Evolutionary conservation across 176 grass and related monocot genomes (phyloP).

Genomic region (Dactylis glomerata): DNA sequence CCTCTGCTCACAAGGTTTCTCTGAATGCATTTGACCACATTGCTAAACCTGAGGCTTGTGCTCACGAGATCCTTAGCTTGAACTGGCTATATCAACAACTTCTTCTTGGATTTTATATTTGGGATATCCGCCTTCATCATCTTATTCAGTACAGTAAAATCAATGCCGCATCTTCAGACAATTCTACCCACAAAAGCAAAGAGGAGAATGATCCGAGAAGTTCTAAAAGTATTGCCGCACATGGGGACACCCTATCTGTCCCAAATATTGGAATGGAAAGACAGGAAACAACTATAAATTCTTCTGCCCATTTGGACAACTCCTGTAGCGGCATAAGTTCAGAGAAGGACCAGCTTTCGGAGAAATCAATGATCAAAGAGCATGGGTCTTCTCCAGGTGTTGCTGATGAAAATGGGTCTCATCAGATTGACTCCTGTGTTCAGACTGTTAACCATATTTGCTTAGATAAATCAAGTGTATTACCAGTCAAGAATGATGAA

Average conservation of each 20-base stretch:
- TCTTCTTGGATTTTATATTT: conserved; percentile 73
- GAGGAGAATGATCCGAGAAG: conserved; percentile 17
- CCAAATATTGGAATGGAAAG: conserved; percentile 18
- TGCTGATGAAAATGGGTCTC: conserved; percentile 11
- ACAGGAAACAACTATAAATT: conserved; percentile 9
- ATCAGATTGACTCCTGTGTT: background rate
- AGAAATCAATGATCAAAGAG: conserved; percentile 33
- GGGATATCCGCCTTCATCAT: conserved; percentile 72
- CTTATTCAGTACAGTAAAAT: conserved; percentile 47
- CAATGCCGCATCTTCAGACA: conserved; percentile 1
- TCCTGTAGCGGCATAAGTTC: background rate
- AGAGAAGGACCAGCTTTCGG: conserved; percentile 14
- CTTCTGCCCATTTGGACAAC: background rate
- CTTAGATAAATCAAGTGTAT: background rate
- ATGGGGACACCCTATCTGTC: background rate
- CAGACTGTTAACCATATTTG: background rate
- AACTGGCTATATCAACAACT: conserved; percentile 88
- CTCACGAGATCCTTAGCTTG: conserved; percentile 59
- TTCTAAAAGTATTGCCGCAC: background rate
- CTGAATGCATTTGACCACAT: conserved; percentile 37
- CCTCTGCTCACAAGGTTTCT: conserved; percentile 42
- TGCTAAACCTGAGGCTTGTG: conserved; percentile 20
- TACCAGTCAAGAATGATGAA: conserved; percentile 33
- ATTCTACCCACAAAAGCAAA: conserved; percentile 21
- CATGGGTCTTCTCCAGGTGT: conserved; percentile 11